These are phyloP conservation scores for Nothophoma quercina DNA, from an alignment of 2,329 filamentous ascomycete species.

Conservation along the genomic window DNA sequence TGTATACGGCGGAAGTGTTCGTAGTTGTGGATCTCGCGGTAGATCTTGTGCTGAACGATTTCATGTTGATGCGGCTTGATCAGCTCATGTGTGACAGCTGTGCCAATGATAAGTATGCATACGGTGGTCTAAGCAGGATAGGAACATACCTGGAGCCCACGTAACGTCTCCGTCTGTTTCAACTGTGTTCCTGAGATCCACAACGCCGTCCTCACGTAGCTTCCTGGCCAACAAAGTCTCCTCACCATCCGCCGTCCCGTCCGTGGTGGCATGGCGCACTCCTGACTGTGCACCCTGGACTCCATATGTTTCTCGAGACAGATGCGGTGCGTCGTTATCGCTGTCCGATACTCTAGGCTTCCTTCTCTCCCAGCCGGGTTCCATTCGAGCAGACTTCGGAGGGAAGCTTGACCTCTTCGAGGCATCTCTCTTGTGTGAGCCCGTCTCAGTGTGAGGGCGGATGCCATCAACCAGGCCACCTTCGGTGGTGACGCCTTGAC, in stretches of 20 bases:
- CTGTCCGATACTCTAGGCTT: not conserved
- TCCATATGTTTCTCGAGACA: not conserved
- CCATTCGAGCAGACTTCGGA: conserved; percentile 6
- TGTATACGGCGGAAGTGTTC: conserved; percentile 61
- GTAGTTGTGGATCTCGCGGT: conserved; percentile 63
- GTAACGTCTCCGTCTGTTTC: conserved; percentile 48
- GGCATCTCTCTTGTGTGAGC: conserved; percentile 3
- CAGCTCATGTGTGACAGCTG: conserved; percentile 61
- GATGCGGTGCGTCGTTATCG: not conserved
- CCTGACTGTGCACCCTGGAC: not conserved
- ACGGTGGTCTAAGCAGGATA: not conserved
- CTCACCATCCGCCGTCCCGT: conserved; percentile 6
- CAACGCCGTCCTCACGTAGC: conserved; percentile 36
- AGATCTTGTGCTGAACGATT: conserved; percentile 57
- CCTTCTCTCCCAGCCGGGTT: conserved; percentile 5
- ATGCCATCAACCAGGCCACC: conserved; percentile 20
- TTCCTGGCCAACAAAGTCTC: conserved; percentile 15
- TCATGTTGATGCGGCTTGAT: conserved; percentile 56
- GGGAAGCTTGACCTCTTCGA: conserved; percentile 15
- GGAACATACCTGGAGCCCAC: conserved; percentile 50
- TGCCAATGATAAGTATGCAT: not conserved
- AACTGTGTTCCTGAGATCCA: conserved; percentile 49
- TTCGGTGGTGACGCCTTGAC: conserved; percentile 12
- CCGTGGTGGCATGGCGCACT: conserved; percentile 2
- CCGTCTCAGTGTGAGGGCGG: conserved; percentile 8